phyloP scores from a whole-genome alignment of 2,329 filamentous ascomycete genomes.

The Botrytis galanthina region DNA sequence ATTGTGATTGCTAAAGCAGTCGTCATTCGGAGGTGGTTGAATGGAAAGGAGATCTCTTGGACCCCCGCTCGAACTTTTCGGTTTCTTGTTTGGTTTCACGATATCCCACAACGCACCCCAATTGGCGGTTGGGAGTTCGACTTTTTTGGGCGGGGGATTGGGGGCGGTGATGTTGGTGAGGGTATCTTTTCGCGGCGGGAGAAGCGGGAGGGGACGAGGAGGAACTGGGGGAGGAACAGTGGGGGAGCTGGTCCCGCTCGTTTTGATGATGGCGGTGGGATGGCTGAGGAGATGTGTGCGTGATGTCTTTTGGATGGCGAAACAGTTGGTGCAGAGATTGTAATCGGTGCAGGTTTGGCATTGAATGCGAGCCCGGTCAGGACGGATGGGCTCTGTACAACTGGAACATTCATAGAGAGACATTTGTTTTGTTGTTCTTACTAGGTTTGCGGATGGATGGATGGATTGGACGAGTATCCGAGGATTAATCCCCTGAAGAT shows the following conservation, averaged over 20 bases:
- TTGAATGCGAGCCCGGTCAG: conserved; percentile 15
- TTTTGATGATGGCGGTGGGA: conserved; percentile 26
- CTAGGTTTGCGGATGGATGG: neutral
- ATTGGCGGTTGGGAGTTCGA: conserved; percentile 31
- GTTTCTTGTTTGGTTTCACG: conserved; percentile 30
- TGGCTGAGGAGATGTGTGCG: conserved; percentile 21
- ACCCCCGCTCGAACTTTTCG: conserved; percentile 4
- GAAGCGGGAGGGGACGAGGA: conserved; percentile 23
- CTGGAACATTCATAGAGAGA: conserved; percentile 16
- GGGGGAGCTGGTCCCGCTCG: conserved; percentile 23
- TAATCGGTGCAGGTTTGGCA: conserved; percentile 20
- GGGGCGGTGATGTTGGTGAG: conserved; percentile 1
- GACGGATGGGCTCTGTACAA: conserved; percentile 13
- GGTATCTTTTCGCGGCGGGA: conserved; percentile 20
- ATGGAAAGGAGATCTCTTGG: neutral
- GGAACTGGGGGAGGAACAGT: conserved; percentile 24
- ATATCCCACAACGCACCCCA: conserved; percentile 33
- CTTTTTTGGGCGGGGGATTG: neutral
- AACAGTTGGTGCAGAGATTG: conserved; percentile 34
- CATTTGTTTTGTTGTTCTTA: conserved; percentile 12
- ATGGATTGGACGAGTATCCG: conserved; percentile 3
- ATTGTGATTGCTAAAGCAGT: neutral
- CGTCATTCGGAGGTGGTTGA: neutral
- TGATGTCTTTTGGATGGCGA: conserved; percentile 29
- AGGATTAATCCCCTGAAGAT: neutral